These are phyloP conservation scores for Flagelloscypha sp. DNA, from an alignment of 768 basidiomycete species.

Conservation along the genomic window DNA sequence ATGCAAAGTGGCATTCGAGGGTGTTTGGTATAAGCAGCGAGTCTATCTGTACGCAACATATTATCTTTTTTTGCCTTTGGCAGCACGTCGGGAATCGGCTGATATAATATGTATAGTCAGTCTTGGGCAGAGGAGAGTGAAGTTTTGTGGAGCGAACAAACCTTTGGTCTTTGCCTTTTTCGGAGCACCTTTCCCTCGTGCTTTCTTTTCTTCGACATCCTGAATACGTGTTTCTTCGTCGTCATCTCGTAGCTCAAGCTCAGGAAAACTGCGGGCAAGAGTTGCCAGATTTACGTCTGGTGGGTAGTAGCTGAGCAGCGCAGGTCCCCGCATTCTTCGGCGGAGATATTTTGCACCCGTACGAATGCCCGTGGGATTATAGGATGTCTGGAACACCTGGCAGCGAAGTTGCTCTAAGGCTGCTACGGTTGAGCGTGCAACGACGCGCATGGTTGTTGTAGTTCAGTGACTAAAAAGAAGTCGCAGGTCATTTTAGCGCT, in stretches of 20 bases:
- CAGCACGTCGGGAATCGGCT: conserved; percentile 13
- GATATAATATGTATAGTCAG: conserved; percentile 33
- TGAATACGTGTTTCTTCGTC: conserved; percentile 59
- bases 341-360: conserved; percentile 92
- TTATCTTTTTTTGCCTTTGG: not conserved
- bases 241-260: conserved; percentile 53
- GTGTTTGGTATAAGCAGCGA: not conserved
- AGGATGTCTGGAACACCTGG: conserved; percentile 76
- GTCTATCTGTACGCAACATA: not conserved
- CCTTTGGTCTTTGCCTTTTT: conserved; percentile 69
- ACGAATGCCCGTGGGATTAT: conserved; percentile 74
- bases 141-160: conserved; percentile 33
- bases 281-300: conserved; percentile 44
- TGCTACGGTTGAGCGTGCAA: conserved; percentile 45
- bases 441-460: conserved; percentile 24
- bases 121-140: no score
- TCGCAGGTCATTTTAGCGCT: no score
- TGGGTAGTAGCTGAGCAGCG: conserved; percentile 83
- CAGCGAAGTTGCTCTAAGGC: conserved; percentile 59
- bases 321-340: conserved; percentile 71
- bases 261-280: conserved; percentile 44
- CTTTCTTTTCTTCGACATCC: conserved; percentile 61
- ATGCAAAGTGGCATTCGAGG: conserved; percentile 1
- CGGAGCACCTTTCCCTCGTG: conserved; percentile 77
- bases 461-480: no score